Conservation (phyloP, 805 yeast species). For the Pichia scutulata region DNA sequence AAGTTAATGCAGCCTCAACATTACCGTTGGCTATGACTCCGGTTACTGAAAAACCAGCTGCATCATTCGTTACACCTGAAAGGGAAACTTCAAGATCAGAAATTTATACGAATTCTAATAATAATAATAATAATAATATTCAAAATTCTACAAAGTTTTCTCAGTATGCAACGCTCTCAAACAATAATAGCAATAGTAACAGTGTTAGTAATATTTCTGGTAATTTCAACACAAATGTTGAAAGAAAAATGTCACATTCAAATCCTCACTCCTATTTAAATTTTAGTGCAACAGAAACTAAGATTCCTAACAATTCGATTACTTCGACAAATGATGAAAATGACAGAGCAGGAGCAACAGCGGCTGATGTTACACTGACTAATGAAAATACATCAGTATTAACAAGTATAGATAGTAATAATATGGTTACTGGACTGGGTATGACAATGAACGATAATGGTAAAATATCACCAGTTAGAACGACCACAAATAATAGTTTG, state of each 20-base stretch:
- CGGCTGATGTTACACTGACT: background rate
- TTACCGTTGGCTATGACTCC: slow-evolving; percentile 74
- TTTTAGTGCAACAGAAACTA: background rate
- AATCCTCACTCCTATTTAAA: background rate
- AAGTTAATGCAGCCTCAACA: slow-evolving; percentile 61
- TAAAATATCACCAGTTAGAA: slow-evolving; percentile 4
- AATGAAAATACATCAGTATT: background rate
- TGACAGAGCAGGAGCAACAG: background rate
- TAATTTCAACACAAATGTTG: background rate
- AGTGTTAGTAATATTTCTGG: background rate
- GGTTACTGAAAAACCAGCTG: slow-evolving; percentile 46
- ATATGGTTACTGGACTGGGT: slow-evolving; percentile 8
- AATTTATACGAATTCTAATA: background rate
- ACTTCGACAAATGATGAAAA: background rate
- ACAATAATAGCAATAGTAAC: background rate
- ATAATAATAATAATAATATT: background rate
- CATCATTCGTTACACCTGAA: slow-evolving; percentile 7
- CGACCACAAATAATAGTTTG: background rate
- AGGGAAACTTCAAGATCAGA: background rate
- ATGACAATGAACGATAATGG: slow-evolving; percentile 8
- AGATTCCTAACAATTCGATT: background rate
- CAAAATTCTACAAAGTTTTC: background rate
- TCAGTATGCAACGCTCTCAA: background rate
- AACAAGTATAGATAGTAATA: background rate
- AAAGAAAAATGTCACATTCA: slow-evolving; percentile 1